These are phyloP conservation scores for Clonostachys rhizophaga DNA, from an alignment of 2,329 filamentous ascomycete species.

Conservation along the genomic window DNA sequence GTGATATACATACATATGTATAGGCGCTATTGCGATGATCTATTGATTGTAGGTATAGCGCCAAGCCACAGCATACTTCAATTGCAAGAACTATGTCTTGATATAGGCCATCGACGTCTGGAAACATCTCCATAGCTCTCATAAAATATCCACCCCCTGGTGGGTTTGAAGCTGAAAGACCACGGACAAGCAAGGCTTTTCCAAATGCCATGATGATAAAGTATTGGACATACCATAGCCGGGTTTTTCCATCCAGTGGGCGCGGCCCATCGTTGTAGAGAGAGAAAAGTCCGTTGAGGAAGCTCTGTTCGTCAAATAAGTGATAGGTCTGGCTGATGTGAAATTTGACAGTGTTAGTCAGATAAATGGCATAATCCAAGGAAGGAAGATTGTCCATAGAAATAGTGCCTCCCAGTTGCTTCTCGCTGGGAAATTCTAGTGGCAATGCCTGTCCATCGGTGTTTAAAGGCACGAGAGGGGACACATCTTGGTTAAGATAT, in stretches of 20 bases:
- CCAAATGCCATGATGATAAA: not conserved
- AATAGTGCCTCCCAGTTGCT: not conserved
- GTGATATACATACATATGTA: not conserved
- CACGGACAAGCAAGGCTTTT: not conserved
- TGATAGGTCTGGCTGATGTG: slow-evolving; percentile 49
- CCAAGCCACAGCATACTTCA: not conserved
- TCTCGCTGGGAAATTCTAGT: not conserved
- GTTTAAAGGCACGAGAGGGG: not conserved
- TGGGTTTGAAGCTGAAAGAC: not conserved
- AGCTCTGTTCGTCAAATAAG: slow-evolving; percentile 46
- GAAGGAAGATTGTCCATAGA: slow-evolving; percentile 28
- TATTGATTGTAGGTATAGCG: not conserved
- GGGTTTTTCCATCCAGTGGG: not conserved
- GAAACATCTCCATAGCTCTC: not conserved
- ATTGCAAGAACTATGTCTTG: not conserved
- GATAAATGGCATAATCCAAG: slow-evolving; percentile 44
- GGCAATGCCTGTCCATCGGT: not conserved
- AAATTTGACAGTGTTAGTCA: slow-evolving; percentile 52
- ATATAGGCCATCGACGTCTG: not conserved
- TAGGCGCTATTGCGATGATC: not conserved
- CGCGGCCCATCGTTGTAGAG: slow-evolving; percentile 11
- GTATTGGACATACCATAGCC: slow-evolving; percentile 1
- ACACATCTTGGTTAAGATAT: not conserved
- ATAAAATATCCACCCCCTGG: not conserved
- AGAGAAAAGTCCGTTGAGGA: slow-evolving; percentile 28